Conservation (phyloP, 2,329 filamentous ascomycete genomes). For the Decorospora gaudefroyi region DNA sequence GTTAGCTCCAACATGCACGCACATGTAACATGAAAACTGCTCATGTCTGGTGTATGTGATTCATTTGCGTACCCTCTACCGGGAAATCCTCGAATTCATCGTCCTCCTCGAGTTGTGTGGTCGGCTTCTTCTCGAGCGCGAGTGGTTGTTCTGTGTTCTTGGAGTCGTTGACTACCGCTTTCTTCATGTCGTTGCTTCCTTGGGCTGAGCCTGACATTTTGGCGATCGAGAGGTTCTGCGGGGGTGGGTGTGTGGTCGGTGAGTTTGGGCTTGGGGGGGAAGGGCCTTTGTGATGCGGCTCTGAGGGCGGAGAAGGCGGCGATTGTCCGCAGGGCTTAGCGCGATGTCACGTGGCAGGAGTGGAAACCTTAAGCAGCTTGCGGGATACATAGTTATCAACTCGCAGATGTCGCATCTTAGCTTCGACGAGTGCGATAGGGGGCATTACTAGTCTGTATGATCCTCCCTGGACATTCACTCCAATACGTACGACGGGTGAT, state of each 20-base stretch:
- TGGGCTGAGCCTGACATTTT: slow-evolving; percentile 56
- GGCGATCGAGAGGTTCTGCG: neutral
- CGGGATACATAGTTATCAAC: slow-evolving; percentile 12
- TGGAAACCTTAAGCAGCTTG: slow-evolving; percentile 6
- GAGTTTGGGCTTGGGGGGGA: slow-evolving; percentile 10
- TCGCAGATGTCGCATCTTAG: slow-evolving; percentile 5
- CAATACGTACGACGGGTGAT: neutral
- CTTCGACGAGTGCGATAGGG: slow-evolving; percentile 1
- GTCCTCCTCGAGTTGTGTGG: slow-evolving; percentile 83
- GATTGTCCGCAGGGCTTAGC: slow-evolving; percentile 20
- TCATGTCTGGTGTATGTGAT: too few species aligned
- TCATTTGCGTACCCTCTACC: slow-evolving; percentile 85
- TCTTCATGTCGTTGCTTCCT: slow-evolving; percentile 47
- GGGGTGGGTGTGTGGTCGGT: slow-evolving; percentile 1
- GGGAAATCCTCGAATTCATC: slow-evolving; percentile 99
- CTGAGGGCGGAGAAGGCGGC: slow-evolving; percentile 19
- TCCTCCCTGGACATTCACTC: neutral
- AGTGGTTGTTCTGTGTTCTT: slow-evolving; percentile 50
- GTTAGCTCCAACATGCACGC: slow-evolving; percentile 17
- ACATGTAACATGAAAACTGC: too few species aligned
- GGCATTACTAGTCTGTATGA: neutral
- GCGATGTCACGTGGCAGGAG: slow-evolving; percentile 24
- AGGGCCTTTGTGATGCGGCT: slow-evolving; percentile 28
- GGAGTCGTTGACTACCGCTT: slow-evolving; percentile 46
- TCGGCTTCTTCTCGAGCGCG: slow-evolving; percentile 62